Evolutionary conservation across 1,139 yeast species (phyloP).

Genomic region (Candida sp.): DNA sequence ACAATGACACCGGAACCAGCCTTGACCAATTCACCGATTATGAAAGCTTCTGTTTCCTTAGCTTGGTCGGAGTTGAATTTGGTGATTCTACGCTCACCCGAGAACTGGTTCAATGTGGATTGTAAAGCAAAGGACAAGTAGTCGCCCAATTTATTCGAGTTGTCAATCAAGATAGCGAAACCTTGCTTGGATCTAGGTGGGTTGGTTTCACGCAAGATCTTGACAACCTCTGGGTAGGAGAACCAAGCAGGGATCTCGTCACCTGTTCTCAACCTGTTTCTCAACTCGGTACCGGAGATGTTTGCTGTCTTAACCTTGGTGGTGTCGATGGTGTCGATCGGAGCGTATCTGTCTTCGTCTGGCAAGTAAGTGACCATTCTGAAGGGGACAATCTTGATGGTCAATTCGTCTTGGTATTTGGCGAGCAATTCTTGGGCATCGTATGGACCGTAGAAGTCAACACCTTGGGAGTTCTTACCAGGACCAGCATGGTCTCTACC

Average conservation of each 20-base stretch:
- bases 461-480: constrained; percentile 91
- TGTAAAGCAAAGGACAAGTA: constrained; percentile 81
- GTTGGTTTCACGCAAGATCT: constrained; percentile 87
- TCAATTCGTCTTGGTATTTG: constrained; percentile 73
- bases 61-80: constrained; percentile 58
- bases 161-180: constrained; percentile 67
- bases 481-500: constrained; percentile 99
- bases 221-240: constrained; percentile 95
- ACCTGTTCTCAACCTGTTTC: constrained; percentile 88
- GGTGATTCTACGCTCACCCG: constrained; percentile 87
- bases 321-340: constrained; percentile 86
- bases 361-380: constrained; percentile 97
- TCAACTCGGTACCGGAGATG: constrained; percentile 94
- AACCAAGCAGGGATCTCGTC: constrained; percentile 95
- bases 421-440: constrained; percentile 94
- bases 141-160: constrained; percentile 54
- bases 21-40: constrained; percentile 82
- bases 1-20: constrained; percentile 92
- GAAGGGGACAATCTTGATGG: constrained; percentile 92
- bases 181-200: constrained; percentile 95
- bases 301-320: constrained; percentile 82
- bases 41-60: constrained; percentile 46
- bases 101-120: constrained; percentile 87
- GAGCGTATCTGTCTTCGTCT: constrained; percentile 94
- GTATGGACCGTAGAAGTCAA: constrained; percentile 95